Evolutionary conservation across 164 flowering plant genomes (phyloP).

Genomic region (Brasenia schreberi): DNA sequence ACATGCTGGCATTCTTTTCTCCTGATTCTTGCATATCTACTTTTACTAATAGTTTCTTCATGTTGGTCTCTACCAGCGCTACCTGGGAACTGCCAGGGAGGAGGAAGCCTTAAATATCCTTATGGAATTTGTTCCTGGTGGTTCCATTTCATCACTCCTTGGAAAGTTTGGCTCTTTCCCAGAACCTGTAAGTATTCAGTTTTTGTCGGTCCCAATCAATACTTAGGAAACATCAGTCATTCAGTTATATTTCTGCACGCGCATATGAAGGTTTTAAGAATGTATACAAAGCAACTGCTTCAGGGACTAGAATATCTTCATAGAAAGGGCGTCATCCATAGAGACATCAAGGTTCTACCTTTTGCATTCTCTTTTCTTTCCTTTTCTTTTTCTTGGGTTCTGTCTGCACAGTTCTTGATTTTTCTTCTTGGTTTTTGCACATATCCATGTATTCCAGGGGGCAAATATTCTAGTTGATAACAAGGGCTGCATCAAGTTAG

Average conservation of each 20-base stretch:
- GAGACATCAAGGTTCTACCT: constrained; percentile 75
- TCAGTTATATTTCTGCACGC: neutral
- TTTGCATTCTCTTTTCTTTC: neutral
- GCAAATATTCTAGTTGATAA: constrained; percentile 96
- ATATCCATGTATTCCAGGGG: constrained; percentile 34
- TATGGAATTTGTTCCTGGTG: constrained; percentile 98
- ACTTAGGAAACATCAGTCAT: neutral
- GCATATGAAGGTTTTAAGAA: constrained; percentile 65
- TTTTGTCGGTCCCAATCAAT: neutral
- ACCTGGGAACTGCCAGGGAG: constrained; percentile 90
- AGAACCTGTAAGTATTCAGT: constrained; percentile 59
- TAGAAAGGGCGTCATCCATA: constrained; percentile 80
- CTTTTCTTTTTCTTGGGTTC: neutral
- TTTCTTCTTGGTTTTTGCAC: neutral
- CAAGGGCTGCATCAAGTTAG: constrained; percentile 93
- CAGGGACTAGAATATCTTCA: constrained; percentile 89
- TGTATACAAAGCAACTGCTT: constrained; percentile 77
- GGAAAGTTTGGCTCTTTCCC: constrained; percentile 97
- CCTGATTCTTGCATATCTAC: neutral
- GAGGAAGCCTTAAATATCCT: constrained; percentile 76
- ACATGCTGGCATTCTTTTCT: neutral
- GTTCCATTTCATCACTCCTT: constrained; percentile 88
- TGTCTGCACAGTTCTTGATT: neutral
- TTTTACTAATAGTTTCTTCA: neutral
- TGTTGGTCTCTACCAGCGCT: constrained; percentile 44